Conservation (phyloP, 2,329 filamentous ascomycete genomes). For the Hypoxylon sp. region DNA sequence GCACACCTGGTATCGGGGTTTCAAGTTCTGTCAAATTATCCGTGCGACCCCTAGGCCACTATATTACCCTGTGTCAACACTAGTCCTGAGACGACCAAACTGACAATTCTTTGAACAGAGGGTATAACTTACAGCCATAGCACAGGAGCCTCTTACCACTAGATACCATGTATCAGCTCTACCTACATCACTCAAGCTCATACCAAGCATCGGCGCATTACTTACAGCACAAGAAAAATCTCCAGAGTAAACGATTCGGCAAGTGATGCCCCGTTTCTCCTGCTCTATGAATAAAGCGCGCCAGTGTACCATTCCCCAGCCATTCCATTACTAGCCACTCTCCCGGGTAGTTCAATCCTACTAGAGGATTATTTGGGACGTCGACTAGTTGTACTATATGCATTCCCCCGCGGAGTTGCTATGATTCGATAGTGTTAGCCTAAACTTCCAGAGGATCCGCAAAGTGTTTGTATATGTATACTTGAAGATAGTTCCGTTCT, state of each 20-base stretch:
- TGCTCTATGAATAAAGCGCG: conserved; percentile 1
- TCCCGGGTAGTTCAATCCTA: background rate
- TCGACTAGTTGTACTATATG: conserved; percentile 13
- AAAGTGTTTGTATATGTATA: background rate
- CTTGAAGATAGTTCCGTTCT: conserved; percentile 3
- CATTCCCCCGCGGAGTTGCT: conserved; percentile 10
- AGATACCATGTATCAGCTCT: conserved; percentile 6
- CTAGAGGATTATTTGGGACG: conserved; percentile 5
- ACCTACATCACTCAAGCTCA: background rate
- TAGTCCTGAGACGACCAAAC: too few species aligned
- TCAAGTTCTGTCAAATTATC: conserved; percentile 2
- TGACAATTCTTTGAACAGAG: conserved; percentile 4
- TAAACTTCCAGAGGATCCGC: background rate
- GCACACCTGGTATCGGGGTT: conserved; percentile 1
- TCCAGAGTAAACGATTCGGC: conserved; percentile 27
- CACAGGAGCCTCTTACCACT: conserved; percentile 19
- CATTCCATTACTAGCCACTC: conserved; percentile 11
- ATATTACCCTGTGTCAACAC: too few species aligned
- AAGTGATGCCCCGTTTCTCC: background rate
- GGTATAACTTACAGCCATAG: conserved; percentile 13
- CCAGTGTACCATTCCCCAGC: conserved; percentile 12
- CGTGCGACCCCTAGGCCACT: conserved; percentile 16
- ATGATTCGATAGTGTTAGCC: background rate
- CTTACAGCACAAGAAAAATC: conserved; percentile 27
- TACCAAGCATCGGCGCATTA: background rate